phyloP scores from a whole-genome alignment of 805 yeast genomes.

The Wickerhamia fluorescens region DNA sequence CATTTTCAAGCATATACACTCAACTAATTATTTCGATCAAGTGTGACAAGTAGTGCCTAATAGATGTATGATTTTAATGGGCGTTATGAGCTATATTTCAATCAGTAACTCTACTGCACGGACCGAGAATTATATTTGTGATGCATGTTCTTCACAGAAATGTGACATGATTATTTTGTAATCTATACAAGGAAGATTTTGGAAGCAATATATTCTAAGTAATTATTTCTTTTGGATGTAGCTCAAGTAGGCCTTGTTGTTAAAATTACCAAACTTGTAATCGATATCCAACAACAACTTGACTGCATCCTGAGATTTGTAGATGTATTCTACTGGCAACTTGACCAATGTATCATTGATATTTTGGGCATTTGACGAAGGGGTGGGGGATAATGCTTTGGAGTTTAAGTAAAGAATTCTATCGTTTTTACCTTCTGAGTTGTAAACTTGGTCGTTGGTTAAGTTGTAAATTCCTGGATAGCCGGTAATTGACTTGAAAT shows the following conservation, averaged over 20 bases:
- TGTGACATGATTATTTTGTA: too few species aligned
- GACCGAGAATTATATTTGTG: too few species aligned
- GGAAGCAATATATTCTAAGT: too few species aligned
- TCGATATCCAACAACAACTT: slow-evolving; percentile 58
- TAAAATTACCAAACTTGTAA: slow-evolving; percentile 52
- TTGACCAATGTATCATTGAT: slow-evolving; percentile 33
- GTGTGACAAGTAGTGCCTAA: too few species aligned
- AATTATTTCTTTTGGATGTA: too few species aligned
- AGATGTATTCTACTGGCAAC: slow-evolving; percentile 39
- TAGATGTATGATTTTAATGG: too few species aligned
- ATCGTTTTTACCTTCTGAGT: slow-evolving; percentile 26
- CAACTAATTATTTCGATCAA: too few species aligned
- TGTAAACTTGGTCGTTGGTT: slow-evolving; percentile 39
- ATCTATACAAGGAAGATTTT: too few species aligned
- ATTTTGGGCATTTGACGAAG: slow-evolving; percentile 9
- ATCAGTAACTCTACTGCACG: too few species aligned
- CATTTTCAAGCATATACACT: too few species aligned
- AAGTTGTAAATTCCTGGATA: slow-evolving; percentile 41
- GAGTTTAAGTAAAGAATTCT: slow-evolving; percentile 31
- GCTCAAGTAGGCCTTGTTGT: slow-evolving; percentile 39
- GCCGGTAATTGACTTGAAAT: slow-evolving; percentile 37
- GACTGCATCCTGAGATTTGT: slow-evolving; percentile 54
- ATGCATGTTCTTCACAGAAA: too few species aligned
- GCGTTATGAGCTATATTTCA: too few species aligned
- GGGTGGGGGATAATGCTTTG: slow-evolving; percentile 5